Conservation (phyloP, 257 asterid species). For the Salvia splendens region DNA sequence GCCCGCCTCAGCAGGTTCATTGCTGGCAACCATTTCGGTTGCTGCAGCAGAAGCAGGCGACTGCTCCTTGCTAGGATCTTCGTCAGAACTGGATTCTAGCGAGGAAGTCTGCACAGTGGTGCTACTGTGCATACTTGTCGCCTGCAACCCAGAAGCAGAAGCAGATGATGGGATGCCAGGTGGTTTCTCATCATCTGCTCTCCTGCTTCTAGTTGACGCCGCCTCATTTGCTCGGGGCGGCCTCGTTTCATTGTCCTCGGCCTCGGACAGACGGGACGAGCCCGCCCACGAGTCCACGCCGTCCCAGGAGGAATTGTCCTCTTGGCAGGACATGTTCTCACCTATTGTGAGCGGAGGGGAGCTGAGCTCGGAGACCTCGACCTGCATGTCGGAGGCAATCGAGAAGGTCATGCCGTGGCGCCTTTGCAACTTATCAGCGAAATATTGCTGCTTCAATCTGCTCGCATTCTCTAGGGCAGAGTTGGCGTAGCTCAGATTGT, state of each 20-base stretch:
- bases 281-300: slow-evolving; percentile 39
- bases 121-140: not conserved
- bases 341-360: slow-evolving; percentile 62
- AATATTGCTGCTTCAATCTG: slow-evolving; percentile 41
- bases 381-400: slow-evolving; percentile 58
- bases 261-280: slow-evolving; percentile 36
- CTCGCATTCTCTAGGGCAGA: slow-evolving; percentile 37
- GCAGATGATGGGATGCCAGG: not conserved
- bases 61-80: too few relatives aligned
- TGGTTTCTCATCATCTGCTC: slow-evolving; percentile 7
- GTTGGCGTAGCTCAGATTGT: slow-evolving; percentile 23
- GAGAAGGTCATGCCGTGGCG: slow-evolving; percentile 58
- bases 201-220: slow-evolving; percentile 36
- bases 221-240: slow-evolving; percentile 40
- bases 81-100: not conserved
- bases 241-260: slow-evolving; percentile 43
- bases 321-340: slow-evolving; percentile 46
- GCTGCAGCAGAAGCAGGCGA: too few relatives aligned
- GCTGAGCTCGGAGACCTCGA: slow-evolving; percentile 77
- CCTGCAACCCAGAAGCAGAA: slow-evolving; percentile 25
- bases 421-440: slow-evolving; percentile 30
- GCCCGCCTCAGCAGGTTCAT: too few relatives aligned
- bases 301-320: slow-evolving; percentile 38
- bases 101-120: not conserved
- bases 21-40: too few relatives aligned